Evolutionary conservation across 2,329 filamentous ascomycete genomes (phyloP).

Genomic region (Bisporella sp.): DNA sequence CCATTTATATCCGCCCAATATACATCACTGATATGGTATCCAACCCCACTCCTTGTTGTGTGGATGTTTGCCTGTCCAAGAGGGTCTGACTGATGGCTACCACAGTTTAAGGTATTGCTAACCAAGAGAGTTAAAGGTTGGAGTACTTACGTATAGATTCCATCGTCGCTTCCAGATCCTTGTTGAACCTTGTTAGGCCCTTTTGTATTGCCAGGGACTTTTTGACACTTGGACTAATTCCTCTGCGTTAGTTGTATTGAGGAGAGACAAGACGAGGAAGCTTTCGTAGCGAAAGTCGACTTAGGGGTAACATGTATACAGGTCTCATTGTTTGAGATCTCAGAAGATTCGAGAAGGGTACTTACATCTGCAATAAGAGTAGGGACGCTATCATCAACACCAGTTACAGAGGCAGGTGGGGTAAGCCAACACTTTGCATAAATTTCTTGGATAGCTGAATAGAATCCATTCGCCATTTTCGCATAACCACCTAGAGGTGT

Average conservation of each 20-base stretch:
- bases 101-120: background rate
- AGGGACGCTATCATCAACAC: background rate
- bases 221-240: background rate
- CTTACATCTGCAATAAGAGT: background rate
- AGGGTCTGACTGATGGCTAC: background rate
- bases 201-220: background rate
- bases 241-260: background rate
- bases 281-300: no score
- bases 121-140: background rate
- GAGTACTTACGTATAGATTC: background rate
- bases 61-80: background rate
- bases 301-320: no score
- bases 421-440: background rate
- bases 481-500: background rate
- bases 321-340: no score
- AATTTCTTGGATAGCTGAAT: background rate
- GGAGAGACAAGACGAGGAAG: no score
- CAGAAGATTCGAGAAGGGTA: background rate
- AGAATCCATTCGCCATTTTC: background rate
- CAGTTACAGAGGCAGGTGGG: background rate
- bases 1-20: background rate
- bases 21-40: background rate
- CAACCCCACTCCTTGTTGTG: background rate
- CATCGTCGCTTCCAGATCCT: background rate
- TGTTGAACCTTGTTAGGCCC: background rate